Base-by-base conservation (phyloP, 73 alveolate genomes). In the Paramecium caudatum region DNA sequence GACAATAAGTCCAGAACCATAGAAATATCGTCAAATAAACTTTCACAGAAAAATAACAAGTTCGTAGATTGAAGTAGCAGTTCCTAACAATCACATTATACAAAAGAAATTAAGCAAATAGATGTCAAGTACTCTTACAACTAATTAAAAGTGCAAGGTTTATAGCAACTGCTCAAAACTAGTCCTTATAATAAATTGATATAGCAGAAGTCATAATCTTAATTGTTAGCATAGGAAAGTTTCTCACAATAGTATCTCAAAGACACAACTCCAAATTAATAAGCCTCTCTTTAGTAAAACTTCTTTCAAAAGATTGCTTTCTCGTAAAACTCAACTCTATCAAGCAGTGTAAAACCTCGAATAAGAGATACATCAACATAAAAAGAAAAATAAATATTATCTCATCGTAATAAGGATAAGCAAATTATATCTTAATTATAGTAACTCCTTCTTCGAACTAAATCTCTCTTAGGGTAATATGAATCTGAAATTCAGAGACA, bases 311-410 rank as follows among this genome's bases (percentile, higher is more conserved):
- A 68, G 34, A 49, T 68, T 34, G 47, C 34, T 15, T 49, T 34
- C 47, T 68, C 84, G 32, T 68, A 68, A 68, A 68, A 68, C 27
- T 68, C 84, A 30, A 68, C 84, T 5, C 25, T 68, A 49, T 68
- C 84, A 68, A 68, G 84, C 37, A 68, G 84, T 68, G 84, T 68
- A 15, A 68, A 68, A 16, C 84, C 84, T 34, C 47, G 84, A 68
- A 68, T 68, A 49, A 68, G 84, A 68, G 34, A 49, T 37, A 49
- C 84, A 34, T 32, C 25, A 68, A 32, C 12, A 32, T 68, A 34
- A 32, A 36, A 68, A 68, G 50, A 68, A 68, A 68, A 16, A 3
- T 10, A 68, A 37, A 17, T 68, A 9, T 49, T 68, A 12, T 68
- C 84, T 68, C 25, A 68, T 68, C 25, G 84, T 16, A 43, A 55